phyloP scores from a whole-genome alignment of 495 filamentous ascomycete genomes.

The Tetracladium setigerum region DNA sequence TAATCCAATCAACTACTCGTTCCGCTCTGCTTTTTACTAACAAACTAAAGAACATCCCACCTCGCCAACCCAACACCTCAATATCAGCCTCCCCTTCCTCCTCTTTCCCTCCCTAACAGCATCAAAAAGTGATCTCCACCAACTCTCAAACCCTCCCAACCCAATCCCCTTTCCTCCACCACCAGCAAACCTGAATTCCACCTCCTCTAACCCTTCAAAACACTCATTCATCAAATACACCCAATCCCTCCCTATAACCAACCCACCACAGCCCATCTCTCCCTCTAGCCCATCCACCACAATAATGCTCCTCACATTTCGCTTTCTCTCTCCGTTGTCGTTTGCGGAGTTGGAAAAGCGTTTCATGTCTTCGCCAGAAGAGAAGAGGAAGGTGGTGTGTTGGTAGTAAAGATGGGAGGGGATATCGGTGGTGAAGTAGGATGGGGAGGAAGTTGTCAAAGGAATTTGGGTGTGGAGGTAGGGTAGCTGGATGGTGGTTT shows the following conservation, averaged over 20 bases:
- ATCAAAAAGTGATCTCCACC: not conserved
- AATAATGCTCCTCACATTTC: not conserved
- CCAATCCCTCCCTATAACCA: conserved; percentile 1
- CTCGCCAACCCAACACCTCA: not conserved
- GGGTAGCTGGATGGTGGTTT: not conserved
- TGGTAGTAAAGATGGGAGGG: not conserved
- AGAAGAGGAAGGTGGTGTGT: conserved; percentile 1
- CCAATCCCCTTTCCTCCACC: not conserved
- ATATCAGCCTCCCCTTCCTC: not conserved
- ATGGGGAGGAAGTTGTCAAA: not conserved
- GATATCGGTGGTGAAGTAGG: not conserved
- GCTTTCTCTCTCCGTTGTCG: not conserved
- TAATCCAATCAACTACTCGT: not conserved
- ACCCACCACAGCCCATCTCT: no score
- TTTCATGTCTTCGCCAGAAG: not conserved
- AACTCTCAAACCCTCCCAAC: not conserved
- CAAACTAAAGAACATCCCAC: not conserved
- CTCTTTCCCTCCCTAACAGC: conserved; percentile 7
- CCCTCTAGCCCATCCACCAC: not conserved
- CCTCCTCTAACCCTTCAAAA: not conserved
- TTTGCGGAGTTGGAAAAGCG: not conserved
- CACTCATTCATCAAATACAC: not conserved
- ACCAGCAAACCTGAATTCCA: conserved; percentile 1
- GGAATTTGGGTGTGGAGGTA: not conserved
- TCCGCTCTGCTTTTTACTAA: not conserved